Evolutionary conservation across 192 early-diverging fungal genomes (phyloP), one percentile per base, ranked within the genome.

Genomic region (Thamnidium elegans): DNA sequence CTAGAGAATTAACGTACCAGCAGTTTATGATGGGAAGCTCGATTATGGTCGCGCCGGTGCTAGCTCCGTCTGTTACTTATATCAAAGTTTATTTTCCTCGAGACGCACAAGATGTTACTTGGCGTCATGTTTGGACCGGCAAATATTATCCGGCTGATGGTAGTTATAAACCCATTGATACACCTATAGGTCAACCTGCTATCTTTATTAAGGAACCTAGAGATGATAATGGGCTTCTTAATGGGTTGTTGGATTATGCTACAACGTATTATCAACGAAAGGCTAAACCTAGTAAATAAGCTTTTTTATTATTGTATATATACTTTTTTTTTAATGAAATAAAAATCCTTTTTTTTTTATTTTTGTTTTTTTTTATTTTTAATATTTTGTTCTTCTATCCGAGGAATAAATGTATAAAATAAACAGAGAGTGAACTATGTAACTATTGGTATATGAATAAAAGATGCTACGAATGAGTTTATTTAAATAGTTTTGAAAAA

Each of bases 81-180:
- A 62, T 79, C 34, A 77, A 77, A 55, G 77, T 79, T 0, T 78
- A 79, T 46, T 72, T 79, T 67, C 77, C 77, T 9, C 45, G 53
- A 19, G 51, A 62, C 5, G 59, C 23, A 19, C 48, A 47, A 52
- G 36, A 53, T 11, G 31, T 68, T 14, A 45, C 59, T 20, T 76
- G 74, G 74, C 58, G 74, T 3, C 69, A 76, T 52, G 56, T 76
- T 34, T 76, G 74, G 74, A 63, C 69, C 26, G 74, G 69, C 10
- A 63, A 60, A 54, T 46, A 60, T n/a, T 76, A 71, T 64, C 21
- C 55, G n/a, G 64, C 48, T n/a, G 58, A 70, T 58, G 69, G 69
- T 9, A 50, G n/a, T 8, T 68, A 67, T 32, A 26, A 55, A 44
- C 39, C 71, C 15, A 46, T 74, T 2, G 67, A 74, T 62, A 55